Conservation (phyloP, 1,284 basidiomycete genomes). For the Ustilago shanxiensis region DNA sequence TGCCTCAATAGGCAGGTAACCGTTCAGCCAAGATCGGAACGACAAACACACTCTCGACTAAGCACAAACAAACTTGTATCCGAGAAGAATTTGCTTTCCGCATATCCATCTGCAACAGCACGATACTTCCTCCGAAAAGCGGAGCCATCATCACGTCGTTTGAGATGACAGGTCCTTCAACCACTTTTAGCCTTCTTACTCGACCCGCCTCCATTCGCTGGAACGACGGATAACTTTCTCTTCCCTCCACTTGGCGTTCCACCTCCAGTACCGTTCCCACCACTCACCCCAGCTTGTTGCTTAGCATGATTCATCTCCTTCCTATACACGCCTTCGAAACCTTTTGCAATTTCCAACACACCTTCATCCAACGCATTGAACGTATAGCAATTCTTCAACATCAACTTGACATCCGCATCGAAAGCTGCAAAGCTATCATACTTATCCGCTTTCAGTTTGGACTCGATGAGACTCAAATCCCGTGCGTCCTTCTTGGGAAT, state of each 20-base stretch:
- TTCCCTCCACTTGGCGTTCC: conserved; percentile 9
- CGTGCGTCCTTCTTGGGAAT: conserved; percentile 87
- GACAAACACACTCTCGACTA: no score
- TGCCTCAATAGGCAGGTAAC: no score
- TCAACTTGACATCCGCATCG: conserved; percentile 84
- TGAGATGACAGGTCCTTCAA: no score
- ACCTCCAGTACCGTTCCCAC: conserved; percentile 7
- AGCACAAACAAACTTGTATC: no score
- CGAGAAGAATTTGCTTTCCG: no score
- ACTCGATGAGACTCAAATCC: conserved; percentile 85
- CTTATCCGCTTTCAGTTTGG: conserved; percentile 84
- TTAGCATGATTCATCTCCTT: conserved; percentile 52
- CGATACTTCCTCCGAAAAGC: no score
- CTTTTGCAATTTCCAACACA: conserved; percentile 74
- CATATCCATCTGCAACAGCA: no score
- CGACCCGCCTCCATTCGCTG: conserved; percentile 3
- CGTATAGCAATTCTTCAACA: conserved; percentile 84
- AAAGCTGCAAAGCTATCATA: conserved; percentile 83
- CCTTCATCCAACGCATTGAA: conserved; percentile 87
- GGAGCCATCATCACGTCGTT: no score
- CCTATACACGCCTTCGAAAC: conserved; percentile 69
- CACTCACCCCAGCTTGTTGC: conserved; percentile 35
- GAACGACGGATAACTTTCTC: conserved; percentile 17
- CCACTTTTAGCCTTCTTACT: conserved; percentile 45
- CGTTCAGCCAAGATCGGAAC: no score